Evolutionary conservation across 2,329 filamentous ascomycete genomes (phyloP), one percentile per base, ranked within the genome.

Genomic region (Hypoxylon sp.): DNA sequence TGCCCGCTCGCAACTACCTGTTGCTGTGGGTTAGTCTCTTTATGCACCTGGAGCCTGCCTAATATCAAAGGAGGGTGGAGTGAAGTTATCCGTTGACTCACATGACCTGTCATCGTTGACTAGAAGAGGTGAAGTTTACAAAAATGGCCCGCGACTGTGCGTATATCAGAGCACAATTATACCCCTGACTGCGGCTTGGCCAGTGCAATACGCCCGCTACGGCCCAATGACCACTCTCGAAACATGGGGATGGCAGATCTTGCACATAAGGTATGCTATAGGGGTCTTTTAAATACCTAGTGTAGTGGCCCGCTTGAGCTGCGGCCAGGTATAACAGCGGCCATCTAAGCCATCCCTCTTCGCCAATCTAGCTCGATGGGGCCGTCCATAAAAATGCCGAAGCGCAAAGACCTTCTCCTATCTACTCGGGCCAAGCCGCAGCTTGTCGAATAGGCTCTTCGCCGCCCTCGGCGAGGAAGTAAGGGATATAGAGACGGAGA

Each of bases 121-220:
- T 36, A 40, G 44, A 63, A 57, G 26, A n/a, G 48, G 54, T 42
- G 58, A 64, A 51, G 57, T 53, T n/a, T 30, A 53, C 52, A 32
- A 32, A 61, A 53, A 66, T 59, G 53, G 51, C 51, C 51, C 42
- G 38, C 53, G 54, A 57, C 12, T 52, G 55, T 50, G 59, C 40
- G 50, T 63, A 67, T 68, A 70, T 9, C 24, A 64, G 55, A 65
- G 57, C 44, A 38, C 53, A 52, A 16, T 46, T 70, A 70, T 69
- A 70, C 48, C 66, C 61, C 55, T 64, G 33, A 54, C 53, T 52
- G 45, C 54, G 49, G 36, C 49, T 59, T 67, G 51, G 52, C 61
- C 36, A 56, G 57, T 40, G 38, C 26, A 54, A 61, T 52, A 63
- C 50, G 55, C 40, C 62, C 30, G 28, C 36, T 50, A 50, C 59